These are phyloP conservation scores for Kitagawia praeruptora DNA, from an alignment of 129 eudicot genomes.

Conservation along the genomic window DNA sequence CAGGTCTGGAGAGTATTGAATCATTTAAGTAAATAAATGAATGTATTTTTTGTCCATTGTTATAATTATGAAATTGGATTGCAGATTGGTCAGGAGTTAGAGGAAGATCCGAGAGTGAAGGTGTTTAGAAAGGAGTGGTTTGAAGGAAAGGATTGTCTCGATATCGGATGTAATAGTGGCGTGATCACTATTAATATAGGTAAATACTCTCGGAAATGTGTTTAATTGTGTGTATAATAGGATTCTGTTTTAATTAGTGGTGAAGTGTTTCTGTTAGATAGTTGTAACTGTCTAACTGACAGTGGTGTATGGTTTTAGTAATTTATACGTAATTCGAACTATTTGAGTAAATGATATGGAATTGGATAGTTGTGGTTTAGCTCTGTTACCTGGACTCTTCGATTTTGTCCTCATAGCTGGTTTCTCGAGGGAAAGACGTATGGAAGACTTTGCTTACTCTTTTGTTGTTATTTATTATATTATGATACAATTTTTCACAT, in stretches of 20 bases:
- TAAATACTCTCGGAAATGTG: slow-evolving; percentile 5
- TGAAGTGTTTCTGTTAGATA: neutral
- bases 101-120: slow-evolving; percentile 85
- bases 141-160: slow-evolving; percentile 89
- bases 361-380: neutral
- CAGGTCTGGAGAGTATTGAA: no score
- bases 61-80: neutral
- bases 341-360: no score
- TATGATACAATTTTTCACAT: no score
- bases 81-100: slow-evolving; percentile 62
- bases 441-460: no score
- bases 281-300: neutral
- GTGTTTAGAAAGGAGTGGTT: slow-evolving; percentile 85
- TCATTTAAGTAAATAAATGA: neutral
- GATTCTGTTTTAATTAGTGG: neutral
- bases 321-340: neutral
- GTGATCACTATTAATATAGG: slow-evolving; percentile 70
- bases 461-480: no score
- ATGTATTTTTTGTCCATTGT: neutral
- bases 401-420: neutral
- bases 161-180: slow-evolving; percentile 92
- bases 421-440: neutral
- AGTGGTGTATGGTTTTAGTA: neutral
- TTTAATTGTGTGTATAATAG: neutral
- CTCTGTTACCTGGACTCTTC: neutral